phyloP scores from a whole-genome alignment of 2,329 filamentous ascomycete species.

The Talaromyces sp. region DNA sequence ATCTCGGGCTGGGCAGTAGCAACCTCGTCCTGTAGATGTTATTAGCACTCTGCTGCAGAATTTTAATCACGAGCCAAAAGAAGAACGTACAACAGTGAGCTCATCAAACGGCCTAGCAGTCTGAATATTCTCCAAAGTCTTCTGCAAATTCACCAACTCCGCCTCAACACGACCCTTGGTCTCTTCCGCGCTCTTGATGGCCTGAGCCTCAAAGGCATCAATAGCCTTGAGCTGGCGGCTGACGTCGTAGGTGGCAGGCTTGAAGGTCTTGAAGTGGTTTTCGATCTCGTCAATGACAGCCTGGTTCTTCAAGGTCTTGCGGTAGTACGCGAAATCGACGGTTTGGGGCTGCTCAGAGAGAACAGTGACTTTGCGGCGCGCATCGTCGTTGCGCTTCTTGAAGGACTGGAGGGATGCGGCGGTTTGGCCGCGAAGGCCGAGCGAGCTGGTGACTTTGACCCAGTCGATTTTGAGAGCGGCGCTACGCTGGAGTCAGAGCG shows the following conservation, averaged over 20 bases:
- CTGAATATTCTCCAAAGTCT: slow-evolving; percentile 97
- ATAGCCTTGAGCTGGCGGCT: slow-evolving; percentile 94
- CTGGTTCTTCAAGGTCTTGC: slow-evolving; percentile 88
- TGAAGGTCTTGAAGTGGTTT: slow-evolving; percentile 87
- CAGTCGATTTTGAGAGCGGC: slow-evolving; percentile 99
- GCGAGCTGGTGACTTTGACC: slow-evolving; percentile 87
- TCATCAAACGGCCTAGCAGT: slow-evolving; percentile 92
- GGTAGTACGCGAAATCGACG: slow-evolving; percentile 93
- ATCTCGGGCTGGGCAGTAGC: slow-evolving; percentile 91
- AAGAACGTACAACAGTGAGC: slow-evolving; percentile 81
- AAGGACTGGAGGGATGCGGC: slow-evolving; percentile 86
- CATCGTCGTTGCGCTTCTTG: slow-evolving; percentile 99
- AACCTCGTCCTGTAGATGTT: slow-evolving; percentile 71
- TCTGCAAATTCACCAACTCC: slow-evolving; percentile 88
- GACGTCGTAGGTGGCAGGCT: slow-evolving; percentile 90
- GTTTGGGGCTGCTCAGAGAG: slow-evolving; percentile 79
- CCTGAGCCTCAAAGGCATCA: slow-evolving; percentile 95
- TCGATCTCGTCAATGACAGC: slow-evolving; percentile 95
- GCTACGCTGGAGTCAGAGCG: slow-evolving; percentile 64
- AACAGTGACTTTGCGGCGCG: slow-evolving; percentile 82
- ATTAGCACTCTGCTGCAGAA: slow-evolving; percentile 9
- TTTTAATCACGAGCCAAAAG: too few species aligned
- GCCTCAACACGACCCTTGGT: slow-evolving; percentile 95
- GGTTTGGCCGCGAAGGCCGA: slow-evolving; percentile 94
- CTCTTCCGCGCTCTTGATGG: slow-evolving; percentile 91